Percentiles rank a stretch among this genome's conserved stretches.
phyloP scores from a whole-genome alignment of 768 basidiomycete genomes.

The Xerocomellus chrysenteron region DNA sequence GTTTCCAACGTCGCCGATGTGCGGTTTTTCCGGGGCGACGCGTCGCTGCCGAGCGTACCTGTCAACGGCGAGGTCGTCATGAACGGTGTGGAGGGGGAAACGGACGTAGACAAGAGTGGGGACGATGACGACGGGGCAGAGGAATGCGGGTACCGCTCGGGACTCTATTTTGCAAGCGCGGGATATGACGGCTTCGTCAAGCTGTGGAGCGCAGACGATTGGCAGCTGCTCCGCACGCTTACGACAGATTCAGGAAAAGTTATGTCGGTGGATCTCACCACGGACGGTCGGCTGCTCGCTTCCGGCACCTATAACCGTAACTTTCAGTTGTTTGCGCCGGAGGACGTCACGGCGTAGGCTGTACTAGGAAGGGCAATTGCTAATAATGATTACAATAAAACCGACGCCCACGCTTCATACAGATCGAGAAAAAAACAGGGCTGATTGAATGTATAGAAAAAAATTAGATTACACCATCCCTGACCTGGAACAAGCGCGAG shows the following conservation, averaged over 20 bases:
- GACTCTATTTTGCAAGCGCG: conserved; percentile 88
- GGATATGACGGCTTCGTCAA: conserved; percentile 97
- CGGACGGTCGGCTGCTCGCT: conserved; percentile 79
- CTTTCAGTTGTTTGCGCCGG: conserved; percentile 90
- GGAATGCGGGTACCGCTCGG: conserved; percentile 81
- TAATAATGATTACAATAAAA: conserved; percentile 25
- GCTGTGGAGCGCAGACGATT: conserved; percentile 97
- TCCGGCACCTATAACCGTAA: conserved; percentile 92
- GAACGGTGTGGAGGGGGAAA: conserved; percentile 44
- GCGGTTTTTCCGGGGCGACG: conserved; percentile 83
- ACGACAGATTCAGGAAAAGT: conserved; percentile 97
- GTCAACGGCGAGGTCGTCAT: conserved; percentile 48
- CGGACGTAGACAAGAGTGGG: conserved; percentile 24
- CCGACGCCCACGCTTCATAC: conserved; percentile 31
- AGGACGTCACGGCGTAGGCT: conserved; percentile 45
- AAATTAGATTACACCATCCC: conserved; percentile 41
- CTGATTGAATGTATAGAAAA: conserved; percentile 18
- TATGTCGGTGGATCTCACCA: conserved; percentile 93
- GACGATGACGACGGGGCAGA: conserved; percentile 39
- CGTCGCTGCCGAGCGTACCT: conserved; percentile 42
- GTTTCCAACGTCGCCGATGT: conserved; percentile 93
- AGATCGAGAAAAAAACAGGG: conserved; percentile 24
- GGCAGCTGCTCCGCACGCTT: conserved; percentile 86
- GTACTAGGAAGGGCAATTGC: neutral
- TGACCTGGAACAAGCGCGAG: conserved; percentile 30